phyloP scores from a whole-genome alignment of 352 stramenopile species.

The Phytophthora pluvialis region DNA sequence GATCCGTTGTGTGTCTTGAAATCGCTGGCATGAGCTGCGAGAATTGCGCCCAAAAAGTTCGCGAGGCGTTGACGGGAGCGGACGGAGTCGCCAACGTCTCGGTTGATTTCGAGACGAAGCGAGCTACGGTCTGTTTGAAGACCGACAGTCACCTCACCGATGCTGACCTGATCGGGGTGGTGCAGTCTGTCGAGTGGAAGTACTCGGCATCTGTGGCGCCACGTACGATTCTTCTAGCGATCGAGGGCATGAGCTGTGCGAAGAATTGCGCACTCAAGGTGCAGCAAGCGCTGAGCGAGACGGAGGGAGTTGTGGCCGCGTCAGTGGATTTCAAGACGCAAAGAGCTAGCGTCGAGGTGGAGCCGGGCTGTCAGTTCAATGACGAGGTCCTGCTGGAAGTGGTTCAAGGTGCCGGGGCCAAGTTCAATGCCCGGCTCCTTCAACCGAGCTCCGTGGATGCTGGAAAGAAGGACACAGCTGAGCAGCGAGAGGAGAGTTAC shows the following conservation, averaged over 20 bases:
- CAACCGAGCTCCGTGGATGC: background rate
- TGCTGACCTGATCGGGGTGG: slow-evolving; percentile 58
- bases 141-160: slow-evolving; percentile 53
- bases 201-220: slow-evolving; percentile 42
- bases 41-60: slow-evolving; percentile 84
- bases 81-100: slow-evolving; percentile 61
- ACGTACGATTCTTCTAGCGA: too few species aligned
- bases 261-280: too few species aligned
- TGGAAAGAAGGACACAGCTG: background rate
- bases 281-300: too few species aligned
- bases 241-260: too few species aligned
- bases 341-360: too few species aligned
- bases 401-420: too few species aligned
- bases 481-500: background rate
- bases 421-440: too few species aligned
- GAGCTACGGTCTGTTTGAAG: slow-evolving; percentile 62
- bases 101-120: slow-evolving; percentile 83
- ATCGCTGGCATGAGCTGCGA: slow-evolving; percentile 89
- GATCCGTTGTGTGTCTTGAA: slow-evolving; percentile 5
- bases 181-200: slow-evolving; percentile 52
- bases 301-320: too few species aligned
- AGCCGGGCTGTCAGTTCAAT: too few species aligned
- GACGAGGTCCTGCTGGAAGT: too few species aligned
- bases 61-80: slow-evolving; percentile 70
- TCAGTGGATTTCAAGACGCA: too few species aligned